Percentiles rank a stretch among this genome's conserved stretches.
phyloP scores from a whole-genome alignment of 2,329 filamentous ascomycete genomes.

The Alternaria alternata region DNA sequence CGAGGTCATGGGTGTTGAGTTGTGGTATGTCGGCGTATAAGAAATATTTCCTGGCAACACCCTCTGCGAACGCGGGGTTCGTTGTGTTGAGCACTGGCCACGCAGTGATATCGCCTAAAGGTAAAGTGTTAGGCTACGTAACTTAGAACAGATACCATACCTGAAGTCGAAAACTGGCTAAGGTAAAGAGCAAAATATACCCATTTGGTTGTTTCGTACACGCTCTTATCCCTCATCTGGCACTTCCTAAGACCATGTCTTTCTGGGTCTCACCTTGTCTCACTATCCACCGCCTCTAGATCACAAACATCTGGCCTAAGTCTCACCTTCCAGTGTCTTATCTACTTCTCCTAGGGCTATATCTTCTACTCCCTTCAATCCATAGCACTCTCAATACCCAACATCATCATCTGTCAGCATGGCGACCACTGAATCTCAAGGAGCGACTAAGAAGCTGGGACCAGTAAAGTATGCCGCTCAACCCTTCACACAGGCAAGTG shows the following conservation, averaged over 20 bases:
- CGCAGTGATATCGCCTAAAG: background rate
- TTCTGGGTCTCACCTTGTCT: background rate
- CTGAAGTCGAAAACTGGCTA: background rate
- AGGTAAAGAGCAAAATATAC: background rate
- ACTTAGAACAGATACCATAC: background rate
- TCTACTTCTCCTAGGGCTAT: background rate
- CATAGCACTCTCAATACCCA: background rate
- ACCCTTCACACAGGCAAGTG: background rate
- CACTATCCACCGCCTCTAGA: background rate
- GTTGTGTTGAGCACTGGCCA: background rate
- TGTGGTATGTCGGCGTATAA: constrained; percentile 82
- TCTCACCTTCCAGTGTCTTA: background rate
- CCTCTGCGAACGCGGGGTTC: background rate
- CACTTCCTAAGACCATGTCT: background rate
- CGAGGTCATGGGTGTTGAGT: constrained; percentile 85
- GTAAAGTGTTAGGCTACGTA: background rate
- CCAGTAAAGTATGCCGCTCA: constrained; percentile 2
- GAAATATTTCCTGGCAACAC: background rate
- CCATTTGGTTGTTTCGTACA: background rate
- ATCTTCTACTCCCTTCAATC: background rate
- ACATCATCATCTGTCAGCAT: background rate
- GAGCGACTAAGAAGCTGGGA: background rate
- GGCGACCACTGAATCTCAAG: constrained; percentile 1
- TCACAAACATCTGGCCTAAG: background rate
- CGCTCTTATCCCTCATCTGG: background rate